These are phyloP conservation scores for Corymbia calophylla DNA, from an alignment of 441 rosid genomes.

Conservation along the genomic window DNA sequence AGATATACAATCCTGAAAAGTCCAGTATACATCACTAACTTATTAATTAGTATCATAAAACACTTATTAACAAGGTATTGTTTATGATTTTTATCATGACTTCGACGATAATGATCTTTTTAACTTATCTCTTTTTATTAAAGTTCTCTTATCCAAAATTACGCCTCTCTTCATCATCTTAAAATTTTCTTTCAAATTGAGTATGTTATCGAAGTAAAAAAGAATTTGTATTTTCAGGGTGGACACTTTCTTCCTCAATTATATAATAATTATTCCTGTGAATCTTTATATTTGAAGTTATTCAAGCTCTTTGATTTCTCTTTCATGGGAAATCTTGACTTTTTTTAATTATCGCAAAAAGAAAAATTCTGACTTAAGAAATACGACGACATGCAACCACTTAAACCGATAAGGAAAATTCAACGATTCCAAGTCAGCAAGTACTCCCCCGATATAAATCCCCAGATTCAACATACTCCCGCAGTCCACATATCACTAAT, in stretches of 20 bases:
- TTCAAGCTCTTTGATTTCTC: neutral
- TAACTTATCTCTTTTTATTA: no score
- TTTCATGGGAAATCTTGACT: neutral
- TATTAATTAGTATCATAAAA: neutral
- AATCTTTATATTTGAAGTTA: neutral
- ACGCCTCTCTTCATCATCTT: neutral
- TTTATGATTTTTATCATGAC: neutral
- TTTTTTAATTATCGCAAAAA: neutral
- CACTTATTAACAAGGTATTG: neutral
- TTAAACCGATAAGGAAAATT: neutral
- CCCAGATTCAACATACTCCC: neutral
- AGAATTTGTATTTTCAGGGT: neutral
- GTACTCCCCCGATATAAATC: neutral
- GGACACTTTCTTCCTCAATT: neutral
- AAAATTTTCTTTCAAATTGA: neutral
- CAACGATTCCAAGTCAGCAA: neutral
- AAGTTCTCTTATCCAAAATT: no score
- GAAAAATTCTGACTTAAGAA: neutral
- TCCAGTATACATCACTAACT: neutral
- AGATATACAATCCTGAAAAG: neutral
- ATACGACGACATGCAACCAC: neutral
- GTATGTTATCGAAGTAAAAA: neutral
- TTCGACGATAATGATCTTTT: neutral
- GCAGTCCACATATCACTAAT: neutral
- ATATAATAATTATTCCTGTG: neutral